Evolutionary conservation across 140 eudicot genomes (phyloP), one percentile per base, ranked within the genome.

Genomic region (Anethum foeniculum): DNA sequence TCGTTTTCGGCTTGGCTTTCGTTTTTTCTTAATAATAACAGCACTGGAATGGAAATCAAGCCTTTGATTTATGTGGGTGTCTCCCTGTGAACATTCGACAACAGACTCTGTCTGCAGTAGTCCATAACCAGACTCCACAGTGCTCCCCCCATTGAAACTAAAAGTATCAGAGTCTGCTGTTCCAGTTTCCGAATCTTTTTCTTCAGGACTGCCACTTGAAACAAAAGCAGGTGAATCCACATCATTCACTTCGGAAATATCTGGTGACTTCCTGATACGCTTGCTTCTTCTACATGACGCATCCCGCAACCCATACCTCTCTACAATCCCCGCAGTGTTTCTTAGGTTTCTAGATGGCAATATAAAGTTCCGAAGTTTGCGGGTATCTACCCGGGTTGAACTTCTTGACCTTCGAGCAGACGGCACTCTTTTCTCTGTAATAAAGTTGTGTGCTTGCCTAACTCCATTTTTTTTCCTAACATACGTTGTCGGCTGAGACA

Each of bases 1-100:
- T 48, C 97, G 83, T 88, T 90, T 95, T 67, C 91, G 85, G 76
- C 90, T 89, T 3, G 91, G 96, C 79, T 90, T 95, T 81, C 97
- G 85, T 87, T 91, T 95, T 86, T 91, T 92, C 88, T 88, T 95
- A 32, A 84, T 75, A 71, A 94, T 86, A 25, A 85, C 86, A 18
- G 93, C 52, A 77, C 83, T 89, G 13, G 79, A 82, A 75, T 95
- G 92, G 62, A 92, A 88, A 23, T 92, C 92, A 77, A 92, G 92
- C n/a, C 83, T 87, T 77, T 81, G 89, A 76, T 82, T 89, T 58
- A 87, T 52, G 83, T 88, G 89, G 78, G 86, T 76, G 39, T 90
- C 78, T 11, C 34, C 92, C 77, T 86, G 84, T 84, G 80, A 84
- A 82, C 81, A 54, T 72, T 88, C 88, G 78, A 30, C 64, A 52